A percentile compares a stretch with the other conserved stretches of the same genome.
phyloP scores from a whole-genome alignment of 257 asterid genomes.

The Forsythia suspensa region DNA sequence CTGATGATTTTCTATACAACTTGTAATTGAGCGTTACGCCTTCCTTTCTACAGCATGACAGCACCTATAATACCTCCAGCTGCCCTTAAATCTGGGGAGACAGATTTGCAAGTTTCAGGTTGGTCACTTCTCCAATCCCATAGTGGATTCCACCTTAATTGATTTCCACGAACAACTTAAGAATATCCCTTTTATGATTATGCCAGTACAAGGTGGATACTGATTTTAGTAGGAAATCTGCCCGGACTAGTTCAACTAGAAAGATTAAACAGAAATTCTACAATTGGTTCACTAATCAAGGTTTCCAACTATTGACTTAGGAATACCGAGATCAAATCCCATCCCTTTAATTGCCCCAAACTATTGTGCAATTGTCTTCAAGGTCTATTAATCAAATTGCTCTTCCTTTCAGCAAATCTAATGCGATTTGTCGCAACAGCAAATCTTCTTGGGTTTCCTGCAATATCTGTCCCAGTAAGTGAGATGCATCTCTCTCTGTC shows the following conservation, averaged over 20 bases:
- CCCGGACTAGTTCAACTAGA: neutral
- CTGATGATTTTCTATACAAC: neutral
- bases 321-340: neutral
- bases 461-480: constrained; percentile 56
- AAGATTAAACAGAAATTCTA: neutral
- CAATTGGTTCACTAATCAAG: neutral
- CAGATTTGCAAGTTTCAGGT: constrained; percentile 71
- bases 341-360: constrained; percentile 1
- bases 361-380: neutral
- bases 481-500: neutral
- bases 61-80: constrained; percentile 90
- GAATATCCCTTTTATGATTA: neutral
- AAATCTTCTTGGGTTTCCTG: constrained; percentile 55
- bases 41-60: constrained; percentile 63
- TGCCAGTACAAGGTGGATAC: neutral
- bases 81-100: constrained; percentile 79
- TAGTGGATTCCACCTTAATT: neutral
- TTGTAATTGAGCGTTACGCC: neutral
- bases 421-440: constrained; percentile 43
- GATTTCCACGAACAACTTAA: neutral
- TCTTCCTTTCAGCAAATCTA: constrained; percentile 39
- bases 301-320: constrained; percentile 1
- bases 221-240: neutral
- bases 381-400: constrained; percentile 4
- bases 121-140: neutral